Evolutionary conservation across 1,139 yeast species (phyloP), one percentile per base, ranked within the genome.

Genomic region (Protomyces lactucae-debilis): DNA sequence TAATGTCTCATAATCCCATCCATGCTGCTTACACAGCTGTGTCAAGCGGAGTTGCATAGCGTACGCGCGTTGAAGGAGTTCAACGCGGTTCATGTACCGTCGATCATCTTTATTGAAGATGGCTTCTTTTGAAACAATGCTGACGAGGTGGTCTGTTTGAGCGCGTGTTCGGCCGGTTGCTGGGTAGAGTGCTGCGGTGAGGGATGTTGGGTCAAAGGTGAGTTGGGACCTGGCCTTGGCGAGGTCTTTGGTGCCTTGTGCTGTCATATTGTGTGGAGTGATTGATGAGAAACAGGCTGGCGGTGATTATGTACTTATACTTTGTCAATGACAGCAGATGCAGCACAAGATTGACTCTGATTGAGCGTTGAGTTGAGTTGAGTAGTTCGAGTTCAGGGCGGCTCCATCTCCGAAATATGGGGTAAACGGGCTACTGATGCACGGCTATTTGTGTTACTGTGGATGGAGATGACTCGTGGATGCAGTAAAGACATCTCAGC

Each of bases 61-160:
- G 39, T 55, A 60, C 14, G 59, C 64, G 18, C 55, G 64, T 16
- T 60, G 43, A 9, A 60, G 55, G 10, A 60, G 40, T 21, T 60
- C 45, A 25, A 43, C 59, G 9, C 64, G 36, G n/a, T 53, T 53
- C 36, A 60, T 25, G 25, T 59, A 55, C 9, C 63, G 45, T 10
- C 63, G 52, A 8, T 23, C 25, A 18, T 59, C 63, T 18, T 59
- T 59, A 55, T 59, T 55, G 43, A 59, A 40, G 25, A 59, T n/a
- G 14, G 63, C 35, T 16, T 59, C 63, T 18, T 59, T 25, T 6
- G 52, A 39, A 32, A 59, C 12, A 18, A 59, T 59, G 3, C 40
- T 12, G 25, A 59, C 63, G 35, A 59, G 57, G 8, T 14, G 14
- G 21, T 59, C 63, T 28, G 36, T 52, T 35, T 40, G 25, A 1